Percentiles rank a stretch among this genome's conserved stretches.
These are phyloP conservation scores for Paraglomus brasilianum DNA, from an alignment of 192 early-diverging fungal genomes.

Conservation along the genomic window DNA sequence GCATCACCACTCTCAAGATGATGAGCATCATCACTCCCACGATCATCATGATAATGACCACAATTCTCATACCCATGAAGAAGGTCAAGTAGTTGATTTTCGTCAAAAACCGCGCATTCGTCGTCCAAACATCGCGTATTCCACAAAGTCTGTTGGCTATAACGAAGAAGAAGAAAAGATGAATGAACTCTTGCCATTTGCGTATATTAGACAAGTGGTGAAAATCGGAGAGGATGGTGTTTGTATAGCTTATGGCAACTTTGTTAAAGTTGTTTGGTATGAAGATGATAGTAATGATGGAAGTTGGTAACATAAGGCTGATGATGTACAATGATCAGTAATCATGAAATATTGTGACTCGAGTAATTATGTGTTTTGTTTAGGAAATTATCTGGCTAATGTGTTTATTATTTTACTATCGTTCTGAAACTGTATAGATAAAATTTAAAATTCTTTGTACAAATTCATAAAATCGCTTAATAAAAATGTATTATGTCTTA, in stretches of 20 bases:
- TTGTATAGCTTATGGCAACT: slow-evolving; percentile 28
- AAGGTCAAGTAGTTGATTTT: slow-evolving; percentile 12
- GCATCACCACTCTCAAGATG: not conserved
- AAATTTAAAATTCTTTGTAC: too few relatives aligned
- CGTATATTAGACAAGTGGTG: slow-evolving; percentile 22
- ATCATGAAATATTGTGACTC: too few relatives aligned
- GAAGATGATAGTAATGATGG: not conserved
- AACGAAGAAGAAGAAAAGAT: slow-evolving; percentile 20
- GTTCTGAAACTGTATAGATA: too few relatives aligned
- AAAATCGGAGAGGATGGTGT: slow-evolving; percentile 29
- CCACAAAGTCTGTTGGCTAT: too few relatives aligned
- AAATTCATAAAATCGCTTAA: too few relatives aligned
- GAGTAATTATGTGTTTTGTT: too few relatives aligned
- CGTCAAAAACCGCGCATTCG: not conserved
- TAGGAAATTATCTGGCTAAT: too few relatives aligned
- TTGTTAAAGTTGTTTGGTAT: slow-evolving; percentile 25
- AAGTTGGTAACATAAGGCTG: not conserved
- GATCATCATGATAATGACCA: not conserved
- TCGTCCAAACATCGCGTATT: not conserved
- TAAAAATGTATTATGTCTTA: too few relatives aligned
- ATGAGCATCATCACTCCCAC: not conserved
- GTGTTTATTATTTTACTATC: too few relatives aligned
- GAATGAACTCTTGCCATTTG: slow-evolving; percentile 31
- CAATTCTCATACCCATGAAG: slow-evolving; percentile 9
- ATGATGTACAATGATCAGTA: too few relatives aligned